Evolutionary conservation across 768 basidiomycete genomes (phyloP).

Genomic region (Trametes villosa): DNA sequence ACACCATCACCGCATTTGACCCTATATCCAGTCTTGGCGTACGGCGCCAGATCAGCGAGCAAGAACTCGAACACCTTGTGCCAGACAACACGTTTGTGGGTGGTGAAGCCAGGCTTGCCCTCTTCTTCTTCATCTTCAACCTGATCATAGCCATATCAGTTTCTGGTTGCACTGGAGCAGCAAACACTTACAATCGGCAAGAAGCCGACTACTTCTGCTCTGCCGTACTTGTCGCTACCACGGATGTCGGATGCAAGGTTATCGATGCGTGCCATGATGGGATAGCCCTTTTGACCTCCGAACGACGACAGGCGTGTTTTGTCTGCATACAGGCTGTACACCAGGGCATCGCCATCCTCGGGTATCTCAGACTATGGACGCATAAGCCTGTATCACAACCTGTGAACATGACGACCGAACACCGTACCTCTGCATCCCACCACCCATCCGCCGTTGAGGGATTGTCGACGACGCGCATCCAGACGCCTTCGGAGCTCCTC

Average conservation of each 20-base stretch:
- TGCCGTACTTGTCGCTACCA: slow-evolving; percentile 18
- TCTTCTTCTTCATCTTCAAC: slow-evolving; percentile 37
- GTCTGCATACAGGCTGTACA: slow-evolving; percentile 26
- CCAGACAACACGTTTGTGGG: slow-evolving; percentile 35
- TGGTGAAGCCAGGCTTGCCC: slow-evolving; percentile 37
- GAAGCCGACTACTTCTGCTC: slow-evolving; percentile 30
- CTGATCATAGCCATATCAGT: slow-evolving; percentile 28
- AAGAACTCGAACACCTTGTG: no score
- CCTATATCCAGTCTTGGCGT: neutral
- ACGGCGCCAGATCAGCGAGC: slow-evolving; percentile 29
- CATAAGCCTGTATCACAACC: neutral
- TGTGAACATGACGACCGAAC: neutral
- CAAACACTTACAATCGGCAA: slow-evolving; percentile 28
- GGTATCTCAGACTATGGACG: neutral
- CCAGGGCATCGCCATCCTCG: slow-evolving; percentile 12
- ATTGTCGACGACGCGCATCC: slow-evolving; percentile 38
- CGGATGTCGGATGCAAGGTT: slow-evolving; percentile 23
- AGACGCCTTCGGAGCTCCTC: slow-evolving; percentile 31
- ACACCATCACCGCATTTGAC: slow-evolving; percentile 2
- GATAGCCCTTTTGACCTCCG: no score
- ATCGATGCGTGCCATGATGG: slow-evolving; percentile 19
- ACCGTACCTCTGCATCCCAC: slow-evolving; percentile 44
- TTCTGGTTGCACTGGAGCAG: no score
- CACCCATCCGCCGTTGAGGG: slow-evolving; percentile 43
- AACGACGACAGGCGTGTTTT: slow-evolving; percentile 26